These are phyloP conservation scores for Suhomyces wounanorum DNA, from an alignment of 1,139 yeast species.

Conservation along the genomic window DNA sequence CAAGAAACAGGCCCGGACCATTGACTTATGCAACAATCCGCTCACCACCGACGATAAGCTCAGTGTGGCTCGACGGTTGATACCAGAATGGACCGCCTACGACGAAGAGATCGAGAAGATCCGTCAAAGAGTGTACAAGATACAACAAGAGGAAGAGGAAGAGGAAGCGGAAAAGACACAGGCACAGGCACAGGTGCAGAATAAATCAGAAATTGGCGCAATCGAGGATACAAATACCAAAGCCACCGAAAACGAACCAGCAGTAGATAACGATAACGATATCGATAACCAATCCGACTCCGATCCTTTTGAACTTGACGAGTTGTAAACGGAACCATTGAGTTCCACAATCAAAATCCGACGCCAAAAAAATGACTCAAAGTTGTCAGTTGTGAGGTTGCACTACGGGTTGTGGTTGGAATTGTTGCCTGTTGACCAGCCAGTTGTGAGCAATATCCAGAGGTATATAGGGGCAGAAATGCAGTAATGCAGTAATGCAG, in stretches of 20 bases:
- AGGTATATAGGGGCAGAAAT: background rate
- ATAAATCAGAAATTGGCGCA: background rate
- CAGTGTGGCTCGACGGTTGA: conserved; percentile 69
- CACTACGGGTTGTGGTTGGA: too few relatives aligned
- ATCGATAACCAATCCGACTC: conserved; percentile 1
- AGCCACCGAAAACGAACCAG: background rate
- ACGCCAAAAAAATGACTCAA: too few relatives aligned
- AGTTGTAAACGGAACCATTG: too few relatives aligned
- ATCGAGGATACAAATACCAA: background rate
- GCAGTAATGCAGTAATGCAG: too few relatives aligned
- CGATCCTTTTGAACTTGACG: conserved; percentile 18
- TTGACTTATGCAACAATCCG: conserved; percentile 84
- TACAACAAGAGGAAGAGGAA: background rate
- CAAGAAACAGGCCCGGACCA: conserved; percentile 64
- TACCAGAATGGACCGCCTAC: conserved; percentile 75
- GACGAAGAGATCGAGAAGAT: conserved; percentile 34
- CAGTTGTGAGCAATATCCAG: background rate
- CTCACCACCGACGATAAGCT: conserved; percentile 75
- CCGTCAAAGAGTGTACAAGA: background rate
- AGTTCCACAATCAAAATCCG: too few relatives aligned
- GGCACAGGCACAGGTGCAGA: background rate
- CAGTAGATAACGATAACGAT: background rate
- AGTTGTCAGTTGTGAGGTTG: background rate
- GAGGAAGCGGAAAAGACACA: too few relatives aligned
- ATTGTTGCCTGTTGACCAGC: background rate